Percentiles rank a stretch among this genome's conserved stretches.
Evolutionary conservation across 768 basidiomycete genomes (phyloP).

Genomic region (Tricholoma sp.): DNA sequence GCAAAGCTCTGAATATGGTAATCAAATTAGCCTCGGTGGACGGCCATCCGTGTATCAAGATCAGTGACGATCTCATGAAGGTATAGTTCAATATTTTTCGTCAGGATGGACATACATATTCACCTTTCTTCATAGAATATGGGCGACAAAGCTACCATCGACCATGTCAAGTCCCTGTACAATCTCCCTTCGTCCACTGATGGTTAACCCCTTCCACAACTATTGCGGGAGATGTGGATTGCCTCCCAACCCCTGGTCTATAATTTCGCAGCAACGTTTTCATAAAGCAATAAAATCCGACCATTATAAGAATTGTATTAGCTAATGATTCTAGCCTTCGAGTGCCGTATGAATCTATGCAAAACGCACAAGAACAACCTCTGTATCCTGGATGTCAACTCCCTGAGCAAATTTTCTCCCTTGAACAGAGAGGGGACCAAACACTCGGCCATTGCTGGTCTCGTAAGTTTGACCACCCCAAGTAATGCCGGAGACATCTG

Average conservation of each 20-base stretch:
- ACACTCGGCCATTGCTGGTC: constrained; percentile 37
- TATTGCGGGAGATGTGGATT: not conserved
- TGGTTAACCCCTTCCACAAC: not conserved
- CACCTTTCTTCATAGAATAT: constrained; percentile 47
- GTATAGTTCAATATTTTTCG: constrained; percentile 20
- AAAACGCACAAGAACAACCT: constrained; percentile 38
- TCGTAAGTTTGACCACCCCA: constrained; percentile 61
- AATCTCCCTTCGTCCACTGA: constrained; percentile 20
- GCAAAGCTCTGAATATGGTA: constrained; percentile 88
- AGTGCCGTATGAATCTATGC: constrained; percentile 11
- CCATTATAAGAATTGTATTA: not conserved
- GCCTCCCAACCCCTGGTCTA: not conserved
- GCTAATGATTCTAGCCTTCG: not conserved
- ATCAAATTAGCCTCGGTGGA: constrained; percentile 83
- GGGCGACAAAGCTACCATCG: constrained; percentile 55
- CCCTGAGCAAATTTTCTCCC: constrained; percentile 27
- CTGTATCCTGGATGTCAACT: constrained; percentile 43
- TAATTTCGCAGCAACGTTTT: not conserved
- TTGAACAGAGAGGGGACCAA: constrained; percentile 29
- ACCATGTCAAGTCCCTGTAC: constrained; percentile 52
- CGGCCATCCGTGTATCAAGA: constrained; percentile 77
- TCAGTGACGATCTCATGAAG: constrained; percentile 91
- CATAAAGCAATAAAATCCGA: not conserved
- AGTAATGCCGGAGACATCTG: constrained; percentile 44
- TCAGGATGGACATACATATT: not conserved